phyloP scores from a whole-genome alignment of 2,329 filamentous ascomycete genomes.

The Aspergillus nomiae region DNA sequence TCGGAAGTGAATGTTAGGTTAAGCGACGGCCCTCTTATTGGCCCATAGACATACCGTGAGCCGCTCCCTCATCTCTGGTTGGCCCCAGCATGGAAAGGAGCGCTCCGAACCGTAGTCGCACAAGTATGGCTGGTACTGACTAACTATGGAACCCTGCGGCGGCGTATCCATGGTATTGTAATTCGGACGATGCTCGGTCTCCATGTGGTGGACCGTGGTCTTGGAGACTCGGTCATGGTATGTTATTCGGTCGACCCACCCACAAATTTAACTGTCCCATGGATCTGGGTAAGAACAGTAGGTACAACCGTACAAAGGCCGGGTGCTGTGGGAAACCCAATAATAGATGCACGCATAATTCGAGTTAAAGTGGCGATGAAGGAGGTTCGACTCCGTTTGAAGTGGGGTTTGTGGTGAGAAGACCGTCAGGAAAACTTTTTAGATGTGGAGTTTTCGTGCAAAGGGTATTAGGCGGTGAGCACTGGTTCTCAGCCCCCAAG shows the following conservation, averaged over 20 bases:
- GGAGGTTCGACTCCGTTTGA: slow-evolving; percentile 4
- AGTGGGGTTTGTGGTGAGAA: neutral
- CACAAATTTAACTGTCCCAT: slow-evolving; percentile 16
- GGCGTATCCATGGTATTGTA: neutral
- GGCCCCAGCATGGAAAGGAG: slow-evolving; percentile 24
- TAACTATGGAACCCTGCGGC: slow-evolving; percentile 24
- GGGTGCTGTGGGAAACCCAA: slow-evolving; percentile 11
- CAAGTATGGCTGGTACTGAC: slow-evolving; percentile 23
- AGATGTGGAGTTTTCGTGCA: neutral
- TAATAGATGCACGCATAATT: slow-evolving; percentile 4
- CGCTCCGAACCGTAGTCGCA: slow-evolving; percentile 38
- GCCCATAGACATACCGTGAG: slow-evolving; percentile 7
- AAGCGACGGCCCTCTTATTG: slow-evolving; percentile 19
- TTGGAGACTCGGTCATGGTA: neutral
- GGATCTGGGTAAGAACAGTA: slow-evolving; percentile 11
- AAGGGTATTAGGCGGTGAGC: slow-evolving; percentile 10
- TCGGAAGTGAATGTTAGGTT: slow-evolving; percentile 6
- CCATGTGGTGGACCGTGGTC: slow-evolving; percentile 8
- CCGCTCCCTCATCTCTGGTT: slow-evolving; percentile 12
- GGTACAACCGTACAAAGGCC: slow-evolving; percentile 7
- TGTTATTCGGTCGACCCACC: slow-evolving; percentile 11
- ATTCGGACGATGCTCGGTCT: slow-evolving; percentile 21
- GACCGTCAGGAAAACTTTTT: neutral
- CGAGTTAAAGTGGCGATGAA: slow-evolving; percentile 15
- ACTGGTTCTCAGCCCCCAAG: neutral